Evolutionary conservation across 345 rosid species (phyloP), one percentile per base, ranked within the genome.

Genomic region (Dipteronia sinensis): DNA sequence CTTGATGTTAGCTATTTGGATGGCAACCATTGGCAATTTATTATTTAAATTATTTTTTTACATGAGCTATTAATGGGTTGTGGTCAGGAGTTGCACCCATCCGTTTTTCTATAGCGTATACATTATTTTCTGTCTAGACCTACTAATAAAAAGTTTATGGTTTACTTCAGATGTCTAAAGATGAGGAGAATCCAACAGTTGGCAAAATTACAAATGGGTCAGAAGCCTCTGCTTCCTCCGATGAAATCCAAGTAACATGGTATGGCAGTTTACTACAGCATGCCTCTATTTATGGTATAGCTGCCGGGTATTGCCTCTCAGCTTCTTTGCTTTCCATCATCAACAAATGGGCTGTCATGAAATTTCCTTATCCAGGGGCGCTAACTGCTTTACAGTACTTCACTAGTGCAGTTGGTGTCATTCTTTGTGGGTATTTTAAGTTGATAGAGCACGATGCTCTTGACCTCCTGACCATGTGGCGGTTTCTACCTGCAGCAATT

Each of bases 291-390:
- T 92, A 92, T 76, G 98, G 99, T 22, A 67, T 96, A 34, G 98
- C 97, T 51, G 91, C 93, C 0, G 98, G 98, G 6, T 96, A 96
- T 76, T 94, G 99, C 80, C 77, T 94, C 77, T 94, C 99, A 22
- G 98, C 98, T 22, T 90, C 97, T 58, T 85, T 96, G 74, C 97
- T 94, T 69, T 96, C 98, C 10, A 92, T 96, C 85, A 94, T 96
- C 86, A 94, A 96, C 87, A 96, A 96, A 85, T 96, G 98, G 98
- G 98, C 99, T 11, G 78, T 96, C 76, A 96, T 91, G 97, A 90
- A 91, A 80, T 96, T 96, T 78, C 99, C 99, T 46, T 94, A 94
- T 72, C 99, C 99, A 0, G 98, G 99, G 38, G 98, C 98, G 4
- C 86, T 96, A 20, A 96, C 99, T 4, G 99, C 98, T 22, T 78